phyloP scores from a whole-genome alignment of 78 protist species.

The Polysphondylium violaceum region DNA sequence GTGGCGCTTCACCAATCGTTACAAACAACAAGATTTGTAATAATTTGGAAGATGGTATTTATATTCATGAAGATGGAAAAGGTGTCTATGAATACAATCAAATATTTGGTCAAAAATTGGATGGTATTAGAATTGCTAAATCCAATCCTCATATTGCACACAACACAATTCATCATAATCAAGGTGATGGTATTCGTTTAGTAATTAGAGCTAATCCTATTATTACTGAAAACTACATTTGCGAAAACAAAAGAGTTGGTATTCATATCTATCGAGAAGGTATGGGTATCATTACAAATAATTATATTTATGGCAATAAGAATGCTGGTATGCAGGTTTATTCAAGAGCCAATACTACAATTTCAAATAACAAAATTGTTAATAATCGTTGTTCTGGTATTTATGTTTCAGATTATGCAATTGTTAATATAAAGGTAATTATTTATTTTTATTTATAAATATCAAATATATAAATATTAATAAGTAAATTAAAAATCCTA shows the following conservation, averaged over 20 bases:
- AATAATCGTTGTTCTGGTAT: slow-evolving; percentile 72
- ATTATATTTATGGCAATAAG: slow-evolving; percentile 63
- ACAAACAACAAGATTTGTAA: slow-evolving; percentile 70
- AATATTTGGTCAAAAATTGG: slow-evolving; percentile 68
- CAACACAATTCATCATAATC: slow-evolving; percentile 73
- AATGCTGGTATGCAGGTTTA: slow-evolving; percentile 80
- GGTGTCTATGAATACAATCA: slow-evolving; percentile 75
- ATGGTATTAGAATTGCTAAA: slow-evolving; percentile 66
- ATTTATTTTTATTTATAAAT: not conserved
- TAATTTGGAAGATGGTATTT: slow-evolving; percentile 68
- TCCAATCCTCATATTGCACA: slow-evolving; percentile 61
- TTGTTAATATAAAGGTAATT: slow-evolving; percentile 47
- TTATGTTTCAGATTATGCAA: slow-evolving; percentile 72
- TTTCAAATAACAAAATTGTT: slow-evolving; percentile 53
- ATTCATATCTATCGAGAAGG: slow-evolving; percentile 78
- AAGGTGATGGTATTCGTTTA: slow-evolving; percentile 73
- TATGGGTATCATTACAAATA: slow-evolving; percentile 66
- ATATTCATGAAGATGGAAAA: slow-evolving; percentile 77
- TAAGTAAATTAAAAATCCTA: not conserved
- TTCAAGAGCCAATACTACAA: slow-evolving; percentile 63
- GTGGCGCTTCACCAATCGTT: slow-evolving; percentile 66
- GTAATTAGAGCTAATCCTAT: slow-evolving; percentile 71
- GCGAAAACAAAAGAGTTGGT: slow-evolving; percentile 74
- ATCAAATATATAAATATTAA: no score
- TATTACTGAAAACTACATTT: slow-evolving; percentile 67